Percentiles rank a stretch among this genome's conserved stretches.
phyloP scores from a whole-genome alignment of 371 early-diverging fungal genomes.

The Rhizopus delemar region DNA sequence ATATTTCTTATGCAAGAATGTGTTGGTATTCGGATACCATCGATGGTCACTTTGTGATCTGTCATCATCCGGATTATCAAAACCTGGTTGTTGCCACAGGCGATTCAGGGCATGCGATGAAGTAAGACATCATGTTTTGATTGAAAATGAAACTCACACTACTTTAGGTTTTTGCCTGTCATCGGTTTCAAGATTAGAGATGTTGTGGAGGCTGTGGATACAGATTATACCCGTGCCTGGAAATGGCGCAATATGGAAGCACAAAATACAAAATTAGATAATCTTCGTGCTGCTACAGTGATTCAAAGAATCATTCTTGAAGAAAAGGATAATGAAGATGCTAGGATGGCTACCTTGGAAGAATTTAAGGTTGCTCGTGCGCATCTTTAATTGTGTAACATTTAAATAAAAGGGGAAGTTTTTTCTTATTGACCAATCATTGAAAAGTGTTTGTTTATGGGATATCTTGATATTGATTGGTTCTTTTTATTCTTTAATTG shows the following conservation, averaged over 20 bases:
- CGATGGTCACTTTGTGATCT: slow-evolving; percentile 47
- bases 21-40: slow-evolving; percentile 53
- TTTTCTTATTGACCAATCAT: no score
- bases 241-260: slow-evolving; percentile 27
- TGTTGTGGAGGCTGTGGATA: slow-evolving; percentile 34
- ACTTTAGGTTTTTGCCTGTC: slow-evolving; percentile 32
- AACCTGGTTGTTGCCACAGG: slow-evolving; percentile 48
- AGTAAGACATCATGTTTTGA: slow-evolving; percentile 27
- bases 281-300: slow-evolving; percentile 21
- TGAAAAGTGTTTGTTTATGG: no score
- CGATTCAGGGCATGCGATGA: slow-evolving; percentile 56
- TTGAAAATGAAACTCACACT: neutral
- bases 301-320: slow-evolving; percentile 17
- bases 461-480: no score
- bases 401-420: no score
- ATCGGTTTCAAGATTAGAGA: slow-evolving; percentile 37
- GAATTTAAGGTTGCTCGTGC: slow-evolving; percentile 17
- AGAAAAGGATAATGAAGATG: slow-evolving; percentile 18
- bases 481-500: no score
- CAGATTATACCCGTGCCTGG: slow-evolving; percentile 31
- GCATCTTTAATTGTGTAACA: neutral
- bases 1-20: slow-evolving; percentile 33
- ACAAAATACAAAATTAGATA: slow-evolving; percentile 27
- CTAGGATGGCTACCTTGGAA: slow-evolving; percentile 19
- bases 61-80: slow-evolving; percentile 44